These are phyloP conservation scores for Fusarium piperis DNA, from an alignment of 2,329 filamentous ascomycete species.

Conservation along the genomic window DNA sequence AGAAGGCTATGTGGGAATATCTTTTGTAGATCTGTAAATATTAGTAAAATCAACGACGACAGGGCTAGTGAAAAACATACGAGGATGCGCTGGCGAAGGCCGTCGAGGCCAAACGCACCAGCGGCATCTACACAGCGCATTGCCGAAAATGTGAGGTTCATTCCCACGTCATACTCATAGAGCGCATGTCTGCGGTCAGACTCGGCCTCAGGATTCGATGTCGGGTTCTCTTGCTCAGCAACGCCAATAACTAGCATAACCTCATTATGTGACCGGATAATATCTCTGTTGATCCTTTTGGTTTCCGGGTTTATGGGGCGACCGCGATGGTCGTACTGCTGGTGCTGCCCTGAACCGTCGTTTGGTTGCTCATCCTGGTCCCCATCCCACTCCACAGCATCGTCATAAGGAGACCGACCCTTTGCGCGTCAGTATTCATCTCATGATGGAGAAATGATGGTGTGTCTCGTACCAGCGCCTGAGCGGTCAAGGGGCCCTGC, in stretches of 20 bases:
- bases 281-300: constrained; percentile 63
- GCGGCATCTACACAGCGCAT: constrained; percentile 51
- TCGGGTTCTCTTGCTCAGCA: constrained; percentile 64
- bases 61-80: constrained; percentile 46
- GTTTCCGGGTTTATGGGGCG: constrained; percentile 65
- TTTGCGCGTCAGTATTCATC: constrained; percentile 39
- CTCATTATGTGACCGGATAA: constrained; percentile 69
- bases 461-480: constrained; percentile 59
- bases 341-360: constrained; percentile 55
- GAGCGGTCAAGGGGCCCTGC: constrained; percentile 65
- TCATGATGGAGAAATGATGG: neutral
- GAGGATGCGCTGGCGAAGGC: constrained; percentile 64
- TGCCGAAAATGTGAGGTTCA: constrained; percentile 48
- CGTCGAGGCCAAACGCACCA: constrained; percentile 62
- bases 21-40: constrained; percentile 59
- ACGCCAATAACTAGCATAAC: constrained; percentile 72
- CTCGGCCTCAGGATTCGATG: constrained; percentile 52
- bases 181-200: constrained; percentile 54
- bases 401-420: constrained; percentile 70
- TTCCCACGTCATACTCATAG: constrained; percentile 60
- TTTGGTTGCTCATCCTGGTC: constrained; percentile 39
- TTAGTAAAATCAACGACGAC: constrained; percentile 12
- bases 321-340: constrained; percentile 64
- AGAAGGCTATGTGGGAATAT: constrained; percentile 60
- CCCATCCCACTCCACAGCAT: constrained; percentile 61